Base-by-base conservation (phyloP, 2,329 filamentous ascomycete genomes). In the Neofusicoccum sp. region DNA sequence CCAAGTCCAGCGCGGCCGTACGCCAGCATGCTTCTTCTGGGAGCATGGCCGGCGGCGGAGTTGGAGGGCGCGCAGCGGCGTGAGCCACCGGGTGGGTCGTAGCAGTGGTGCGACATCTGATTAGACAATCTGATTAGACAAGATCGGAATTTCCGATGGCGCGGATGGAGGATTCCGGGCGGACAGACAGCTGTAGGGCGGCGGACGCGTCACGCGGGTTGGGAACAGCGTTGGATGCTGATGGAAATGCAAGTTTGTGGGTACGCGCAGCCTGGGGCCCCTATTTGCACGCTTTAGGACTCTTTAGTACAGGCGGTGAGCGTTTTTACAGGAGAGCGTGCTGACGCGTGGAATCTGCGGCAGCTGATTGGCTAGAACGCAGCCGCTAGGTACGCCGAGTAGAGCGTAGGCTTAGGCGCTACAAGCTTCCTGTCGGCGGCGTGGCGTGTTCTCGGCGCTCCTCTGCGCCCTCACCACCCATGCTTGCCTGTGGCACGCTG, bases 81-180 rank as follows among this genome's bases (percentile, higher is more conserved):
- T 12, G 16, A 48, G 43, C 9, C 6, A 45, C 31, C 9, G 1
- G 8, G 8, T n/a, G 29, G 29, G 9, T 31, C 9, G 31, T 12
- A 31, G 3, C 28, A 28, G 44, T 3, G 44, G 16, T 45, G 11
- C 16, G 16, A 31, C 49, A 39, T 54, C 34, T 11, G 49, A 39
- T 39, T 39, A 29, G 34, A 54, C 34, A 54, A 54, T 54, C 34
- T 28, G 49, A 54, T 54, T 54, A 54, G 49, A 54, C 49, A 39
- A 52, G n/a, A 7, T 33, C 45, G 28, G 31, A 34, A 16, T 5
- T 49, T 14, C 45, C 45, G 28, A 31, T 7, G 45, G 45, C 28
- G 12, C 45, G 5, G 4, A 49, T 49, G 6, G 48, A 50, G 34
- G n/a, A 37, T 5, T 1, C 22, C 22, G 22, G 22, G 22, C 22